Evolutionary conservation across 306 rosid genomes (phyloP).

Genomic region (Pterocarpus santalinus): DNA sequence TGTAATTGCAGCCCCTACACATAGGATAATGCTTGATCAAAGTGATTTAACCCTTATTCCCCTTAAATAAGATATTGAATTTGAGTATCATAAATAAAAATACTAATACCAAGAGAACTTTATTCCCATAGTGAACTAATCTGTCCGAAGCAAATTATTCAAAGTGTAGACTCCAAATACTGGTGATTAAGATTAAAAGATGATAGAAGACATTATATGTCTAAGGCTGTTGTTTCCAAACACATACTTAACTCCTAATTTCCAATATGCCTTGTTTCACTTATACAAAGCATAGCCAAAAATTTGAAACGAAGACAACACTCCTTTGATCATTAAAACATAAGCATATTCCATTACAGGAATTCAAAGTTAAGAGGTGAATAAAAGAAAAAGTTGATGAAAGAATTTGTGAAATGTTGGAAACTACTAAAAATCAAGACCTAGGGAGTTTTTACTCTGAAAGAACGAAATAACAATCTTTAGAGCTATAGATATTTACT

Average conservation of each 20-base stretch:
- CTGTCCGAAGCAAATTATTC: too few relatives aligned
- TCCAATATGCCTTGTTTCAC: background rate
- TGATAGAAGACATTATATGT: too few relatives aligned
- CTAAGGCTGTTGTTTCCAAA: too few relatives aligned
- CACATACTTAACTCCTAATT: background rate
- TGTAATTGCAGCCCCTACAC: background rate
- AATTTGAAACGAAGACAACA: background rate
- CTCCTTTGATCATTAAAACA: background rate
- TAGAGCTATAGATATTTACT: constrained; percentile 54
- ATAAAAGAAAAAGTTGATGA: constrained; percentile 31
- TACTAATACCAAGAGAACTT: too few relatives aligned
- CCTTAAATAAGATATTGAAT: too few relatives aligned
- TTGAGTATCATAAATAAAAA: too few relatives aligned
- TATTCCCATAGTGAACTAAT: too few relatives aligned
- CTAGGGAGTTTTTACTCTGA: constrained; percentile 38
- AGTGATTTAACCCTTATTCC: background rate
- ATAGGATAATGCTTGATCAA: background rate
- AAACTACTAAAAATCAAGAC: background rate
- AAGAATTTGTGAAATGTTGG: constrained; percentile 40
- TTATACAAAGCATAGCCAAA: background rate
- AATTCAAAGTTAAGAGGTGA: constrained; percentile 17
- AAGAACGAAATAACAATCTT: constrained; percentile 43
- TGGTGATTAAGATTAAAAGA: too few relatives aligned
- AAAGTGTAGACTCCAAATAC: too few relatives aligned
- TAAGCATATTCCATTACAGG: background rate